Evolutionary conservation across 345 rosid species (phyloP), one percentile per base, ranked within the genome.

Genomic region (Laguncularia racemosa): DNA sequence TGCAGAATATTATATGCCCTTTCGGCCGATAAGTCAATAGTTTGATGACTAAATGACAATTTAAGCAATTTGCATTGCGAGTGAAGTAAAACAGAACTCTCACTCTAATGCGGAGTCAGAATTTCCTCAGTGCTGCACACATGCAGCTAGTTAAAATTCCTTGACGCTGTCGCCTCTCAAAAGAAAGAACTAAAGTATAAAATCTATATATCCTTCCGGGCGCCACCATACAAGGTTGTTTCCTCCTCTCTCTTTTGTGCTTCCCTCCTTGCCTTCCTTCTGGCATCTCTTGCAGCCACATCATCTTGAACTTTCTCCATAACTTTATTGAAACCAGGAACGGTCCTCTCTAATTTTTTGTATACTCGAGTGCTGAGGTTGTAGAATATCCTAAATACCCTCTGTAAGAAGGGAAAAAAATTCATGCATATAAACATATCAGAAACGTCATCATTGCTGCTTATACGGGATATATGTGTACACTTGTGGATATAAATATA

Each of bases 271-370:
- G 61, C 71, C 71, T 61, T 64, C 50, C 71, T 74, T 52, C 55
- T 62, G 33, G 71, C 80, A 8, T 63, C 57, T 53, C 79, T 74
- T 18, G 52, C 56, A 6, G 48, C 71, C 13, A 61, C 45, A 20
- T 86, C 85, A 48, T 69, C 71, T 1, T 63, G 59, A 18, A 84
- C 84, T 72, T 77, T 80, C 44, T 82, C 78, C 85, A 83, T 58
- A 64, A 84, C 44, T 49, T 46, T 57, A 57, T 46, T 17, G 44
- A 86, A 82, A 59, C 95, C 97, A 17, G 95, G 92, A 54, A 86
- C 13, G 40, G 84, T 70, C 50, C 53, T 56, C 44, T 63, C 64
- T 59, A 84, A 66, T 66, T 72, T 73, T 57, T 57, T 20, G 52
- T 50, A 71, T 19, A 75, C 82, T 57, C 44, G 56, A 16, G 52